Base-by-base conservation (phyloP, 345 rosid genomes). In the Hibiscus trionum region DNA sequence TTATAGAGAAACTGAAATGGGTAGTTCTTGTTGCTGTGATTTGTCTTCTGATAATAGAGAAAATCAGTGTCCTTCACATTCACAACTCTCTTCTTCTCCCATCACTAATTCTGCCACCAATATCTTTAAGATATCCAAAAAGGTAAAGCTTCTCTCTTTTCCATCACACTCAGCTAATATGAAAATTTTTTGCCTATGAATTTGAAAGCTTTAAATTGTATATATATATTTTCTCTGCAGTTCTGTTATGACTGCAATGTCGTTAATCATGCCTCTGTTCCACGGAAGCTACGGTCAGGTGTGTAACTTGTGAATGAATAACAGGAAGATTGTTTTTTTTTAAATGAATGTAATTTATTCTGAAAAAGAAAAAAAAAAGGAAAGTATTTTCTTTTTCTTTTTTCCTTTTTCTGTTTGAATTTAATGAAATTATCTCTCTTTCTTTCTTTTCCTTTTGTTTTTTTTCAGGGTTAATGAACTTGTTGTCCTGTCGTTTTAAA, bases 281-380 rank as follows among this genome's bases (percentile, higher is more conserved):
- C 98, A 29, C 84, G 98, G 74, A 93, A 88, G 88, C 88, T 91
- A 76, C 98, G 98, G 65, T 91, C 98, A 84, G 97, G 98, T 93
- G 79, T 74, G 84, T 77, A 53, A 15, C 71, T 82, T 77, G 72
- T 75, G 75, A 77, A 75, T 21, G 59, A 66, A 56, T 52, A 59
- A 46, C 46, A 26, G 5, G 49, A 49, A 71, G 66, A 58, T 31
- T 31, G 35, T 2, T 59, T 59, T 5, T 5, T 61, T 60, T 14
- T 15, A 21, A 61, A 35, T 59, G n/a, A 11, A 52, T 29, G 47
- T 46, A 57, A 9, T 35, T 46, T 44, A 24, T 39, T 26, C 21
- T 69, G 2, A 46, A 66, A 39, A 35, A 35, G 39, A 21, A 21
- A 21, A 21, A n/a, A 33, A 35, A 35, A 35, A 35, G 39, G 7